These are phyloP conservation scores for Leucocoprinus leucothites DNA, from an alignment of 768 basidiomycete genomes.

Conservation along the genomic window DNA sequence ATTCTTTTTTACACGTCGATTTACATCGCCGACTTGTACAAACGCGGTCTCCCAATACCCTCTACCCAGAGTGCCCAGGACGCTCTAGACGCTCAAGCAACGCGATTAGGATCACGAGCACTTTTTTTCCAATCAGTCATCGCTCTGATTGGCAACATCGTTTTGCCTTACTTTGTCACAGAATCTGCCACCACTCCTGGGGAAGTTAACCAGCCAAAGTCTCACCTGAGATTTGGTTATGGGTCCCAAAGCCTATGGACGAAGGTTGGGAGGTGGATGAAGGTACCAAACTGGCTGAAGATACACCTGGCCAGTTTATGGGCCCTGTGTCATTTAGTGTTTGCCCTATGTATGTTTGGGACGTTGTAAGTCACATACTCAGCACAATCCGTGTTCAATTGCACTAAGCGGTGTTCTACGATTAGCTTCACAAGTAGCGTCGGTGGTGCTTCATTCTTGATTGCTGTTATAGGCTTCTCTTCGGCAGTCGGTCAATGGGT, in stretches of 20 bases:
- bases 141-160: conserved; percentile 61
- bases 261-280: conserved; percentile 16
- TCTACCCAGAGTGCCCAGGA: conserved; percentile 23
- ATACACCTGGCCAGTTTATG: conserved; percentile 70
- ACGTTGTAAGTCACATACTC: conserved; percentile 63
- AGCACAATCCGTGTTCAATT: not conserved
- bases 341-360: conserved; percentile 74
- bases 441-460: conserved; percentile 66
- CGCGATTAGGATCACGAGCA: conserved; percentile 80
- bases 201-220: not conserved
- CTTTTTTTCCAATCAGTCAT: conserved; percentile 76
- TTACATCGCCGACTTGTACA: conserved; percentile 88
- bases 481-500: conserved; percentile 95
- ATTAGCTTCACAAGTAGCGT: conserved; percentile 71
- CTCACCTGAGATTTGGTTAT: not conserved
- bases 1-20: conserved; percentile 84
- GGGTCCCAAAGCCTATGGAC: conserved; percentile 13
- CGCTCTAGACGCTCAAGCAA: conserved; percentile 61
- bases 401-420: not conserved
- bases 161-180: conserved; percentile 64
- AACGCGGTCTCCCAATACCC: conserved; percentile 35
- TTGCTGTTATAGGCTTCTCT: conserved; percentile 82
- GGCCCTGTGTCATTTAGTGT: conserved; percentile 73
- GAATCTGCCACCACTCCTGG: conserved; percentile 20
- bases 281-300: conserved; percentile 43